Conservation (phyloP, 2,329 filamentous ascomycete genomes). For the Pyrenophora seminiperda region DNA sequence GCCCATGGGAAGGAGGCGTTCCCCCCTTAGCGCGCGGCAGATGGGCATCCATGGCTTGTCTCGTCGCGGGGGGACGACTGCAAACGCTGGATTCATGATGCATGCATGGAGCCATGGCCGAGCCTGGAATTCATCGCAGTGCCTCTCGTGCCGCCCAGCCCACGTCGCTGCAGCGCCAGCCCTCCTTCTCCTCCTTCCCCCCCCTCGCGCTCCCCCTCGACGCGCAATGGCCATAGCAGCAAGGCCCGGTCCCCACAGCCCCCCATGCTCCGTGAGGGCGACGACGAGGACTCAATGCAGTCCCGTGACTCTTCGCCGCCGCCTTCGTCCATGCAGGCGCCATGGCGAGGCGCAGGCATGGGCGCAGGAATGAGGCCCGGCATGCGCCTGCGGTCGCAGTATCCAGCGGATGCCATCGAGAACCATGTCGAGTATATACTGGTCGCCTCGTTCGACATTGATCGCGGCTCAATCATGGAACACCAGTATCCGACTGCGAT, state of each 20-base stretch:
- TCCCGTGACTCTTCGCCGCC: slow-evolving; percentile 36
- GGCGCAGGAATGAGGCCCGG: neutral
- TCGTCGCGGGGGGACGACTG: neutral
- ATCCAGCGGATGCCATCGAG: slow-evolving; percentile 58
- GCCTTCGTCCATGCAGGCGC: slow-evolving; percentile 2
- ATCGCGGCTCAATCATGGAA: slow-evolving; percentile 95
- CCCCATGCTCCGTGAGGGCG: slow-evolving; percentile 41
- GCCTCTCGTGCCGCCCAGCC: slow-evolving; percentile 22
- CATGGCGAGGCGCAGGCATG: neutral
- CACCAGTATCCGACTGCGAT: slow-evolving; percentile 96
- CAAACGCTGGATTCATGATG: no score
- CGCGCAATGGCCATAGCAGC: slow-evolving; percentile 42
- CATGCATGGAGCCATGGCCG: slow-evolving; percentile 30
- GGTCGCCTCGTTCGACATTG: slow-evolving; percentile 96
- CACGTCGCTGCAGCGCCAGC: slow-evolving; percentile 44
- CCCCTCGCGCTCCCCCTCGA: slow-evolving; percentile 47
- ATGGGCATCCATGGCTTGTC: slow-evolving; percentile 31
- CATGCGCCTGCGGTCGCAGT: slow-evolving; percentile 53
- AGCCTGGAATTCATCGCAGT: slow-evolving; percentile 26
- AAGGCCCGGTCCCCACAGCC: slow-evolving; percentile 45
- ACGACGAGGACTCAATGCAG: slow-evolving; percentile 37
- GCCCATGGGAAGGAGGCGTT: no score
- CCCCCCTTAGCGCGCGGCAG: slow-evolving; percentile 25
- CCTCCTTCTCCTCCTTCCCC: slow-evolving; percentile 53
- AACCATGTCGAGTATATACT: slow-evolving; percentile 99